Conservation (phyloP, 768 basidiomycete genomes). For the Termitomyces sp. region DNA sequence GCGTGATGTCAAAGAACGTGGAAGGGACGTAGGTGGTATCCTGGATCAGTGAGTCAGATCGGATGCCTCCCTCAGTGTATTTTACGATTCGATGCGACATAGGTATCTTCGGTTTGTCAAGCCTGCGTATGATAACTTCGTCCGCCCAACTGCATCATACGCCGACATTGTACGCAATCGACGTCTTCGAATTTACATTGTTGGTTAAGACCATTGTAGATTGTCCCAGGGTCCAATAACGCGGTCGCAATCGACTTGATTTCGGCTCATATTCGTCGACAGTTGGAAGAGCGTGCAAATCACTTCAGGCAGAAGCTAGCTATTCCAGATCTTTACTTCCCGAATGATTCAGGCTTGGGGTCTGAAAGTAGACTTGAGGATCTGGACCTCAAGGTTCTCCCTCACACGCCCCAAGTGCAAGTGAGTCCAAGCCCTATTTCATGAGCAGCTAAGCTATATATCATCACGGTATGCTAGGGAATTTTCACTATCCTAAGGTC, state of each 20-base stretch:
- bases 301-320: conserved; percentile 77
- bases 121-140: conserved; percentile 91
- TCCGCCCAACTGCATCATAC: conserved; percentile 79
- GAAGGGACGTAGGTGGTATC: conserved; percentile 80
- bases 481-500: conserved; percentile 88
- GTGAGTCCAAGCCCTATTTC: conserved; percentile 36
- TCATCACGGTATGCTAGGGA: conserved; percentile 47
- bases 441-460: neutral
- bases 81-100: conserved; percentile 2
- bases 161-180: conserved; percentile 77
- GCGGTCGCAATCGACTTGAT: conserved; percentile 91
- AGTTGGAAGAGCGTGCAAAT: conserved; percentile 77
- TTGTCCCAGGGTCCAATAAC: conserved; percentile 94
- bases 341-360: conserved; percentile 30
- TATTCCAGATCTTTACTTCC: conserved; percentile 40
- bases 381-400: conserved; percentile 62
- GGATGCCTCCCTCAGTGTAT: neutral
- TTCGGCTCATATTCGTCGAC: conserved; percentile 82
- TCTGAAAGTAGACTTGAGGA: conserved; percentile 35
- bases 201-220: conserved; percentile 43
- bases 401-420: conserved; percentile 77
- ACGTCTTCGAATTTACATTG: neutral
- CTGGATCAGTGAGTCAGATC: conserved; percentile 70
- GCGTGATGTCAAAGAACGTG: conserved; percentile 86
- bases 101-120: conserved; percentile 96